Evolutionary conservation across 768 basidiomycete species (phyloP).

Genomic region (Sistotremastrum niveocremeum): DNA sequence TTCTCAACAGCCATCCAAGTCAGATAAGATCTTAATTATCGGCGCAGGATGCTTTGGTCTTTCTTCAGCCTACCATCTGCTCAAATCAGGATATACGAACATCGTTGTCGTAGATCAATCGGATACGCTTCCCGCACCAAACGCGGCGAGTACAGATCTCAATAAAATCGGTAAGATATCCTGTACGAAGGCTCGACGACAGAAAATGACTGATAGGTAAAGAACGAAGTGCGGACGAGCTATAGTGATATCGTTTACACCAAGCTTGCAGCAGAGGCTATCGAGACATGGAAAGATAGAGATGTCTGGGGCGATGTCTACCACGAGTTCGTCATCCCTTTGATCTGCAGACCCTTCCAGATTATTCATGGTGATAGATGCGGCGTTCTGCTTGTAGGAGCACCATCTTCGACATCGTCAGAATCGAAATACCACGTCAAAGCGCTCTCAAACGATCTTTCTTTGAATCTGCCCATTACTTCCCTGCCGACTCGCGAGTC

Average conservation of each 20-base stretch:
- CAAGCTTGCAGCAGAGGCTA: slow-evolving; percentile 61
- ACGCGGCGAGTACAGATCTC: slow-evolving; percentile 57
- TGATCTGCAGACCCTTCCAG: background rate
- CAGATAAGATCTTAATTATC: slow-evolving; percentile 40
- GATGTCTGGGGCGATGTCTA: slow-evolving; percentile 59
- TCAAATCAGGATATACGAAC: slow-evolving; percentile 50
- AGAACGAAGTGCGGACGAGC: slow-evolving; percentile 40
- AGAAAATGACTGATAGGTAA: background rate
- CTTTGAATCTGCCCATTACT: too few relatives aligned
- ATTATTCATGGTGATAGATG: too few relatives aligned
- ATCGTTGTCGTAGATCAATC: slow-evolving; percentile 72
- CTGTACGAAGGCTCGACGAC: background rate
- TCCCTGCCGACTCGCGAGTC: too few relatives aligned
- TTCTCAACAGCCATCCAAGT: background rate
- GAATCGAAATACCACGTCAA: too few relatives aligned
- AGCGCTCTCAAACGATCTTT: too few relatives aligned
- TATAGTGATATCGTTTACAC: slow-evolving; percentile 62
- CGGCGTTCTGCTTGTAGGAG: too few relatives aligned
- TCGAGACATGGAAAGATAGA: slow-evolving; percentile 56
- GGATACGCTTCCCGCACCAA: slow-evolving; percentile 55
- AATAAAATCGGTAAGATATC: slow-evolving; percentile 20
- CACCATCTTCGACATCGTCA: too few relatives aligned
- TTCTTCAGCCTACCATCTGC: slow-evolving; percentile 72
- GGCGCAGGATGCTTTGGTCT: slow-evolving; percentile 82
- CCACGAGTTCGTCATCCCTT: slow-evolving; percentile 49